A percentile compares a stretch with the other conserved stretches of the same genome.
Evolutionary conservation across 148 eudicot genomes (phyloP).

Genomic region (Fallopia convolvulus): DNA sequence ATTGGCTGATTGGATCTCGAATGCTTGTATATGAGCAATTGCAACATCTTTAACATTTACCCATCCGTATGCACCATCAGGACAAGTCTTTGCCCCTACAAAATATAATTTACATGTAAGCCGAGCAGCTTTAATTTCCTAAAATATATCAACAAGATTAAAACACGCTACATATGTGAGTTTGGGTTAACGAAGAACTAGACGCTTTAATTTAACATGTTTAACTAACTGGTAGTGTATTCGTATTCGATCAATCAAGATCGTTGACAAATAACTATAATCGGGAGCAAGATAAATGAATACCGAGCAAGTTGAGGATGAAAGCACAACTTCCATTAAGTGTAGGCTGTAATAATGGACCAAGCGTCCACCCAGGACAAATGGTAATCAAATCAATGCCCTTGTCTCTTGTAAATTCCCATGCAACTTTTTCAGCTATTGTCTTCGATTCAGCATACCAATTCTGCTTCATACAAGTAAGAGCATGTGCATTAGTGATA

Average conservation of each 20-base stretch:
- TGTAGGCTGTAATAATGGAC: constrained; percentile 26
- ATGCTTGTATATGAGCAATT: constrained; percentile 48
- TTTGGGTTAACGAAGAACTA: no score
- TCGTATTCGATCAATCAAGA: background rate
- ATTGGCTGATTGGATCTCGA: constrained; percentile 43
- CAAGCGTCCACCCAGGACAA: constrained; percentile 23
- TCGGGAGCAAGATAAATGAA: background rate
- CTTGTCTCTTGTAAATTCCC: constrained; percentile 27
- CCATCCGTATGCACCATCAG: constrained; percentile 32
- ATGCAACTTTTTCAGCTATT: constrained; percentile 28
- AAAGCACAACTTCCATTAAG: background rate
- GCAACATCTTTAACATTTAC: constrained; percentile 52
- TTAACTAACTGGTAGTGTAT: background rate
- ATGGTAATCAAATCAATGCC: constrained; percentile 24
- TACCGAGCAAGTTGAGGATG: constrained; percentile 31
- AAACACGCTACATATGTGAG: no score
- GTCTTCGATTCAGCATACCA: constrained; percentile 15
- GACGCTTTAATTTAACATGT: background rate
- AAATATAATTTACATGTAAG: no score
- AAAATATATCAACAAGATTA: no score
- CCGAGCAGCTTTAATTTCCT: background rate
- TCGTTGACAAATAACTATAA: constrained; percentile 13
- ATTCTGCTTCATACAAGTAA: background rate
- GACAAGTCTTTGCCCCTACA: constrained; percentile 34
- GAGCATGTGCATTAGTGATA: no score